phyloP scores from a whole-genome alignment of 805 yeast genomes.

The Saccharomycopsis sp. region DNA sequence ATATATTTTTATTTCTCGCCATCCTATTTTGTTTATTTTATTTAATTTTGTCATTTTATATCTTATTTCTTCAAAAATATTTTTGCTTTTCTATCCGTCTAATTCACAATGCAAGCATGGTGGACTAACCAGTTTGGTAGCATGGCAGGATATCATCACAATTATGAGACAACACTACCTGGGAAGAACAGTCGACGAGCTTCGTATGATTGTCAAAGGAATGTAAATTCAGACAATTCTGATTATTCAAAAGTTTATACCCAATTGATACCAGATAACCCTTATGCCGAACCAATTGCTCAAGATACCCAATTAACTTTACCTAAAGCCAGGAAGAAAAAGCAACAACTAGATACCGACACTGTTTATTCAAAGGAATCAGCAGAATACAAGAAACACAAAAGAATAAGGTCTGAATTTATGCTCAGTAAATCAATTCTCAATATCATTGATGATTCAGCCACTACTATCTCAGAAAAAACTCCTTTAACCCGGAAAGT shows the following conservation, averaged over 20 bases:
- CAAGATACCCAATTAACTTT: background rate
- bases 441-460: slow-evolving; percentile 2
- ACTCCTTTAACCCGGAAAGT: background rate
- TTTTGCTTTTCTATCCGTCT: background rate
- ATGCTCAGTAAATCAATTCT: slow-evolving; percentile 8
- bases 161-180: no score
- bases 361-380: background rate
- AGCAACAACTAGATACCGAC: background rate
- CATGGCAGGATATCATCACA: no score
- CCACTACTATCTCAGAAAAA: background rate
- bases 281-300: background rate
- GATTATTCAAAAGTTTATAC: background rate
- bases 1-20: background rate
- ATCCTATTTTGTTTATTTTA: background rate
- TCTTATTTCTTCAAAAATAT: background rate
- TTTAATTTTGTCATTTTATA: background rate
- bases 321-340: background rate
- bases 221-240: no score
- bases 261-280: slow-evolving; percentile 1
- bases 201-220: no score
- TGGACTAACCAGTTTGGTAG: slow-evolving; percentile 10
- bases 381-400: slow-evolving; percentile 4
- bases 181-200: no score
- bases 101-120: slow-evolving; percentile 14
- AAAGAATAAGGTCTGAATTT: slow-evolving; percentile 6